A percentile compares a stretch with the other conserved stretches of the same genome.
These are phyloP conservation scores for Rhizopogon salebrosus DNA, from an alignment of 768 basidiomycete species.

Conservation along the genomic window DNA sequence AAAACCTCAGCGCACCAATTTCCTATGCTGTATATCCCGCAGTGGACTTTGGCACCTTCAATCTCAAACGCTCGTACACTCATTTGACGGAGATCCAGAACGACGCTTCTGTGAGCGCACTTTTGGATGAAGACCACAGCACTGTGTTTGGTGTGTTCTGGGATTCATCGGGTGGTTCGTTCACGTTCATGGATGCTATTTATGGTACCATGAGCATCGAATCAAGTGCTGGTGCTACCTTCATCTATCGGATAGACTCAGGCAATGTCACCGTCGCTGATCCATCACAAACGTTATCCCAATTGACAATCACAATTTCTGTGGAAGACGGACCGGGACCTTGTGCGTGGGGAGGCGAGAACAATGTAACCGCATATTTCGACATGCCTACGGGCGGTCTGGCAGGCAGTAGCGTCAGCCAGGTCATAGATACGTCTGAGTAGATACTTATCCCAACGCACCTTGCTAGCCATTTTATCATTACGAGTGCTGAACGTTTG, in stretches of 20 bases:
- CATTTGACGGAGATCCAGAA: constrained; percentile 39
- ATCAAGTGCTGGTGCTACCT: constrained; percentile 35
- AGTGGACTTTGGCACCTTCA: constrained; percentile 33
- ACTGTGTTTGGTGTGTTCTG: constrained; percentile 53
- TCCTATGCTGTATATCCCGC: constrained; percentile 58
- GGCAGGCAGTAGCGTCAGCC: constrained; percentile 45
- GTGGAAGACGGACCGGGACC: constrained; percentile 15
- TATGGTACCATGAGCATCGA: constrained; percentile 27
- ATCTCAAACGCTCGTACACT: constrained; percentile 26
- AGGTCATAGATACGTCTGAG: constrained; percentile 5
- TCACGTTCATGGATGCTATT: constrained; percentile 28
- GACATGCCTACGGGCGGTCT: constrained; percentile 39
- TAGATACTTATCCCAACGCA: not conserved
- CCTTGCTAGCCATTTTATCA: not conserved
- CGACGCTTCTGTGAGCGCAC: constrained; percentile 43
- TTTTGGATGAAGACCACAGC: constrained; percentile 37
- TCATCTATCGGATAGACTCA: constrained; percentile 40
- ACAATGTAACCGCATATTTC: constrained; percentile 29
- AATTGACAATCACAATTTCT: constrained; percentile 33
- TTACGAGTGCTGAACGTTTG: not conserved
- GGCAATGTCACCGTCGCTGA: constrained; percentile 55
- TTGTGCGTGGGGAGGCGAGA: constrained; percentile 11
- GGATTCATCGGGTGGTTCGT: constrained; percentile 40
- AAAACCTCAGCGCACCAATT: constrained; percentile 31
- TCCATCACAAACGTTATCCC: constrained; percentile 49